Conservation (phyloP, 2,329 filamentous ascomycete species). For the Myriosclerotinia duriaeana region DNA sequence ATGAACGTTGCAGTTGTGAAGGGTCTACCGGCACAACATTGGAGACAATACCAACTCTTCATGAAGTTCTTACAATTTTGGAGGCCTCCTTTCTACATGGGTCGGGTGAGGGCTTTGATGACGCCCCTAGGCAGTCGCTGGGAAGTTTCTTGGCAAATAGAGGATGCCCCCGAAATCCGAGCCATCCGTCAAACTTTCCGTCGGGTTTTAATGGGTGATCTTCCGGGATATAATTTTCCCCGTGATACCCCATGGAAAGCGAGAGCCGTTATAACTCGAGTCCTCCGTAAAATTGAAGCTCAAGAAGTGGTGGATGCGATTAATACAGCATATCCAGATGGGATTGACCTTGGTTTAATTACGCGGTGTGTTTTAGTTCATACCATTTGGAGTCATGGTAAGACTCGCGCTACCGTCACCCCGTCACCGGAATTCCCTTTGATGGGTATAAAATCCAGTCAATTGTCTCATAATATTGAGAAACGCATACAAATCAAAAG, state of each 20-base stretch:
- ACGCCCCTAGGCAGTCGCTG: background rate
- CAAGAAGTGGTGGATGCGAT: conserved; percentile 14
- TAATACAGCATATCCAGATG: conserved; percentile 6
- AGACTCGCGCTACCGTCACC: background rate
- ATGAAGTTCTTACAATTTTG: conserved; percentile 6
- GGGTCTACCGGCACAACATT: conserved; percentile 17
- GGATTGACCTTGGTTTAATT: conserved; percentile 16
- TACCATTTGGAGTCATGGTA: background rate
- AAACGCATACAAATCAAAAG: background rate
- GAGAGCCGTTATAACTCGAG: conserved; percentile 4
- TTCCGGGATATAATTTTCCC: background rate
- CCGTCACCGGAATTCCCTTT: conserved; percentile 17
- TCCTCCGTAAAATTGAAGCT: conserved; percentile 2
- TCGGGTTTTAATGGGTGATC: background rate
- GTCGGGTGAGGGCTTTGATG: conserved; percentile 3
- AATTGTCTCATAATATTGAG: background rate
- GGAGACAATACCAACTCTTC: conserved; percentile 18
- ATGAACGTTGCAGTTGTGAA: conserved; percentile 12
- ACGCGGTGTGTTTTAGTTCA: conserved; percentile 18
- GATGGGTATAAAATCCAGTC: background rate
- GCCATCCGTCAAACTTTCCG: conserved; percentile 10
- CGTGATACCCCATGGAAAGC: conserved; percentile 4
- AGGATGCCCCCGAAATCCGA: conserved; percentile 5
- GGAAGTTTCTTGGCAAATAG: conserved; percentile 16
- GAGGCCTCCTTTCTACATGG: background rate